phyloP scores from a whole-genome alignment of 306 rosid species.

The Astragalus glycyphyllos region DNA sequence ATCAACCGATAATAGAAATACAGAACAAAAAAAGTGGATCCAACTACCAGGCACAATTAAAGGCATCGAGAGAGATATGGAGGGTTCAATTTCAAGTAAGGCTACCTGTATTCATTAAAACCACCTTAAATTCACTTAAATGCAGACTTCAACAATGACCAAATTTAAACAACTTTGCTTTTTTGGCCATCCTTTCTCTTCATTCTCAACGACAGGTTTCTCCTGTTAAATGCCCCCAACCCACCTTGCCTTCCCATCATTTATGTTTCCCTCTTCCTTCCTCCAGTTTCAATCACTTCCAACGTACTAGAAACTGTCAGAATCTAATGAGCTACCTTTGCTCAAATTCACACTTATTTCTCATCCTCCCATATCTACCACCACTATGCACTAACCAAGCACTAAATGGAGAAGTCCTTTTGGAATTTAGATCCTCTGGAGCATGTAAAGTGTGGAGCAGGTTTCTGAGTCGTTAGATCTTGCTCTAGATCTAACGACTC shows the following conservation, averaged over 20 bases:
- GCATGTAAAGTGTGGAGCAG: no score
- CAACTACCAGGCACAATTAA: slow-evolving; percentile 55
- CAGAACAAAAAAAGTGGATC: slow-evolving; percentile 14
- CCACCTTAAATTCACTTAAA: slow-evolving; percentile 85
- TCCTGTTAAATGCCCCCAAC: slow-evolving; percentile 73
- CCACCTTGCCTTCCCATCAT: slow-evolving; percentile 77
- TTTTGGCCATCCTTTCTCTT: slow-evolving; percentile 49
- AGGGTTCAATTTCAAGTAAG: slow-evolving; percentile 58
- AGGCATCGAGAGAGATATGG: slow-evolving; percentile 52
- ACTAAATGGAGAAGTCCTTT: slow-evolving; percentile 6
- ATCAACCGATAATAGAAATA: not conserved
- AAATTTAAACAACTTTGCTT: slow-evolving; percentile 56
- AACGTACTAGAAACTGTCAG: slow-evolving; percentile 49
- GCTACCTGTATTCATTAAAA: slow-evolving; percentile 84
- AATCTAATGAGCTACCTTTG: slow-evolving; percentile 37
- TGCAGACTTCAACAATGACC: slow-evolving; percentile 77
- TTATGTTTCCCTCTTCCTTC: slow-evolving; percentile 56
- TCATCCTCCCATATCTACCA: slow-evolving; percentile 37
- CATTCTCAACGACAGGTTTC: slow-evolving; percentile 55
- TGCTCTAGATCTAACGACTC: no score
- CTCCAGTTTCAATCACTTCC: slow-evolving; percentile 48
- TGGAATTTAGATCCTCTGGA: no score
- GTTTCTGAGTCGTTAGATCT: no score
- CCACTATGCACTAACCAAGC: slow-evolving; percentile 27
- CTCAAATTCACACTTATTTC: slow-evolving; percentile 34